These are phyloP conservation scores for Globisporangium sylvaticum DNA, from an alignment of 352 stramenopile species.

Conservation along the genomic window DNA sequence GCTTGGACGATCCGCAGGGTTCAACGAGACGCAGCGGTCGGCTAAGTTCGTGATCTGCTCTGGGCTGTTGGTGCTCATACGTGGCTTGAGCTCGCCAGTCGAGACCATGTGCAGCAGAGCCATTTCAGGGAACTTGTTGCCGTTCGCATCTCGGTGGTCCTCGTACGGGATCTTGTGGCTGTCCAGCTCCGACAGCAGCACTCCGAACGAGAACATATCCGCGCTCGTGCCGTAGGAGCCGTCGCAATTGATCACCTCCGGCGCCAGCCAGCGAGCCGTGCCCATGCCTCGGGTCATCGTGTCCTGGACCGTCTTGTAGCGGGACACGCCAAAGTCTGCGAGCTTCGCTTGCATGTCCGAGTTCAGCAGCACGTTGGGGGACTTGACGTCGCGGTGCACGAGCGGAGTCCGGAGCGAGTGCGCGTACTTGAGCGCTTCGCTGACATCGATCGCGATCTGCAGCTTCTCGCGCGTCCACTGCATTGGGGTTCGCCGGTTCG, in stretches of 20 bases:
- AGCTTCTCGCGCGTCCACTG: too few species aligned
- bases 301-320: conserved; percentile 34
- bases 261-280: not conserved
- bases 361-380: conserved; percentile 21
- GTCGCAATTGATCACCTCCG: conserved; percentile 21
- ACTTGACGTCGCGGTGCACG: too few species aligned
- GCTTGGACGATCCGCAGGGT: conserved; percentile 22
- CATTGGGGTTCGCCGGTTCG: too few species aligned
- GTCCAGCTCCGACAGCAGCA: conserved; percentile 40
- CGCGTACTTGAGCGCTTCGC: too few species aligned
- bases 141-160: conserved; percentile 14
- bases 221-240: conserved; percentile 21
- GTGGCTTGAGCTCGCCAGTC: conserved; percentile 19
- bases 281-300: conserved; percentile 36
- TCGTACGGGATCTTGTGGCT: conserved; percentile 46
- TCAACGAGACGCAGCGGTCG: conserved; percentile 21
- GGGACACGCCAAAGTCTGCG: conserved; percentile 51
- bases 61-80: conserved; percentile 21
- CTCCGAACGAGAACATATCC: conserved; percentile 50
- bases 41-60: conserved; percentile 22
- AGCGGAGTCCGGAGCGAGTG: too few species aligned
- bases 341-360: conserved; percentile 42
- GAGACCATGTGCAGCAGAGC: conserved; percentile 21
- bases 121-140: conserved; percentile 24
- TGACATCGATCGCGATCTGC: too few species aligned